Conservation (phyloP, 164 flowering plant genomes). For the Santalum album region DNA sequence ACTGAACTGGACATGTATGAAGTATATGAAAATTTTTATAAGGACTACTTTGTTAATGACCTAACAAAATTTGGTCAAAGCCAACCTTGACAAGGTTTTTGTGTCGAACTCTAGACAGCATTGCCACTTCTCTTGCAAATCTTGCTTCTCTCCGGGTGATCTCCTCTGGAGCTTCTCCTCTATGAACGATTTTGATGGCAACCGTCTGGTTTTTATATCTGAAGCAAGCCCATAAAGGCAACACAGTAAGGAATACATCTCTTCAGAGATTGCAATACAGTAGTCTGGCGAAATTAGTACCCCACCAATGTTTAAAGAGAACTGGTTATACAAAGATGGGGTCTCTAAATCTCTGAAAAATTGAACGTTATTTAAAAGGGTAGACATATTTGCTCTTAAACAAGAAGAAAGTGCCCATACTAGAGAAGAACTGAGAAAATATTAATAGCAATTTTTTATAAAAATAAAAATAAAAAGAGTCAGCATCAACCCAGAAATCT, state of each 20-base stretch:
- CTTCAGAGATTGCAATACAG: no score
- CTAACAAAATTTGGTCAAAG: background rate
- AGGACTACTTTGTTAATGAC: background rate
- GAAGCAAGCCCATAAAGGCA: constrained; percentile 1
- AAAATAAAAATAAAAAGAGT: background rate
- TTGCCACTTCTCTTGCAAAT: constrained; percentile 81
- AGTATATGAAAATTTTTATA: no score
- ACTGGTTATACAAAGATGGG: no score
- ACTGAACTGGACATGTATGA: no score
- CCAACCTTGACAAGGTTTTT: constrained; percentile 86
- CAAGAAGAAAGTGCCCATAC: no score
- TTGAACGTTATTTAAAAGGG: no score
- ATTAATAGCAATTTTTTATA: no score
- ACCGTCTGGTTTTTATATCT: constrained; percentile 83
- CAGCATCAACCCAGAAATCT: background rate
- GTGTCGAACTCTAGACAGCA: constrained; percentile 91
- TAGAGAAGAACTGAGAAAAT: no score
- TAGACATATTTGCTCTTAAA: no score
- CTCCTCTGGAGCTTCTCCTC: constrained; percentile 83
- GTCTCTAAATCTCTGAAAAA: no score
- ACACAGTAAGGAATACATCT: background rate
- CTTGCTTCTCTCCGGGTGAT: constrained; percentile 55
- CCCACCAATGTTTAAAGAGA: no score
- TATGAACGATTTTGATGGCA: constrained; percentile 80
- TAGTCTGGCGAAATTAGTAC: no score